Evolutionary conservation across 2,329 filamentous ascomycete species (phyloP).

Genomic region (Akanthomyces muscarius): DNA sequence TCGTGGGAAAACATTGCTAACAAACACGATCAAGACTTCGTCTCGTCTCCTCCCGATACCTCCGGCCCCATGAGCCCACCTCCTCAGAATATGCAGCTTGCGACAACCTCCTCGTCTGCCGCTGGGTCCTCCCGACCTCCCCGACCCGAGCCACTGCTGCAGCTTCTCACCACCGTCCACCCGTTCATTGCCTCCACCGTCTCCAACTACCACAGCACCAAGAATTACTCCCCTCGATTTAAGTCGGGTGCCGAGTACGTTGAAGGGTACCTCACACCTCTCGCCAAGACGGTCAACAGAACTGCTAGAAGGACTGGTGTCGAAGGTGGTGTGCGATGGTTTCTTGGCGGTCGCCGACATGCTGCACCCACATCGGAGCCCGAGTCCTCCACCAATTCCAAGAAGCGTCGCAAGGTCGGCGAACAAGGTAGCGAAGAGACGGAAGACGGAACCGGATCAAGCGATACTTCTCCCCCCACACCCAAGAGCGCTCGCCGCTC

Average conservation of each 20-base stretch:
- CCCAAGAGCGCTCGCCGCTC: constrained; percentile 49
- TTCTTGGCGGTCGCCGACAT: constrained; percentile 60
- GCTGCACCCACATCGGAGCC: constrained; percentile 43
- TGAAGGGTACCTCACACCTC: constrained; percentile 79
- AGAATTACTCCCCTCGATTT: constrained; percentile 85
- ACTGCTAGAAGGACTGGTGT: constrained; percentile 84
- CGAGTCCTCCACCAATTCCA: constrained; percentile 43
- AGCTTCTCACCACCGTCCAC: constrained; percentile 82
- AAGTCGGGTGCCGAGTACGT: constrained; percentile 88
- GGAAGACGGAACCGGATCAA: constrained; percentile 23
- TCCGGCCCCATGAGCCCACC: constrained; percentile 38
- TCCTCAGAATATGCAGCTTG: constrained; percentile 9
- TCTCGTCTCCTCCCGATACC: constrained; percentile 56
- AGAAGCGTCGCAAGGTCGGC: constrained; percentile 58
- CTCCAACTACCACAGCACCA: constrained; percentile 78
- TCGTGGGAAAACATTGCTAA: constrained; percentile 17
- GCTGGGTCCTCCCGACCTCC: constrained; percentile 34
- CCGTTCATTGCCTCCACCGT: constrained; percentile 82
- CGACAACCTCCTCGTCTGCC: constrained; percentile 22
- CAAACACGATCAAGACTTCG: constrained; percentile 50
- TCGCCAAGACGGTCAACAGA: constrained; percentile 80
- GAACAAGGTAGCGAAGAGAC: constrained; percentile 34
- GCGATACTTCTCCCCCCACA: constrained; percentile 28
- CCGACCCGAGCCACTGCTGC: constrained; percentile 74
- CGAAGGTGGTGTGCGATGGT: constrained; percentile 81